Evolutionary conservation across 495 filamentous ascomycete genomes (phyloP).

Genomic region (Annulohypoxylon maeteangense): DNA sequence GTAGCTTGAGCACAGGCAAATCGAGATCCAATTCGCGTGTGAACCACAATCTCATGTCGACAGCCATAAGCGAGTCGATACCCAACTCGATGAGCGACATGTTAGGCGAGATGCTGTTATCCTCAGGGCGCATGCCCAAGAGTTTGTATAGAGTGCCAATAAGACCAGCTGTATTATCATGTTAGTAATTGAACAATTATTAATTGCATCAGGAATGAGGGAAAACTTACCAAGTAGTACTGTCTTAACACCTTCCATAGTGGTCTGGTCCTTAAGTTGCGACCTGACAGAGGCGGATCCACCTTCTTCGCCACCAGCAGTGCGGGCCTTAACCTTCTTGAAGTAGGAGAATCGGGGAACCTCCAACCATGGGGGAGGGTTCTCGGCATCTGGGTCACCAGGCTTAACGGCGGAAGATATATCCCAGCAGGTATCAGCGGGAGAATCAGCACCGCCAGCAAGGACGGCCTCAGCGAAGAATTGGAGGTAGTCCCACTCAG

Average conservation of each 20-base stretch:
- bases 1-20: conserved; percentile 61
- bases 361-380: conserved; percentile 13
- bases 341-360: conserved; percentile 13
- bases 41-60: conserved; percentile 56
- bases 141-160: conserved; percentile 15
- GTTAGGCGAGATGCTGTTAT: conserved; percentile 10
- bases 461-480: conserved; percentile 38
- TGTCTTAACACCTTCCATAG: conserved; percentile 9
- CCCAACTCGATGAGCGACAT: conserved; percentile 45
- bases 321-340: conserved; percentile 11
- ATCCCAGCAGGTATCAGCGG: conserved; percentile 11
- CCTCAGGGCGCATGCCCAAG: conserved; percentile 9
- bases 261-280: conserved; percentile 9
- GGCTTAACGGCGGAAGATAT: conserved; percentile 12
- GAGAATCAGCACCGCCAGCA: conserved; percentile 18
- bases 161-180: conserved; percentile 1
- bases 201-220: neutral
- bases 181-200: neutral
- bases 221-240: conserved; percentile 11
- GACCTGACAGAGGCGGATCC: conserved; percentile 5
- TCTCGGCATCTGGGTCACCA: conserved; percentile 11
- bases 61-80: conserved; percentile 58
- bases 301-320: conserved; percentile 6
- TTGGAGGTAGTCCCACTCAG: conserved; percentile 34
- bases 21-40: conserved; percentile 51